Base-by-base conservation (phyloP, 192 early-diverging fungal species). In the Geranomyces variabilis region DNA sequence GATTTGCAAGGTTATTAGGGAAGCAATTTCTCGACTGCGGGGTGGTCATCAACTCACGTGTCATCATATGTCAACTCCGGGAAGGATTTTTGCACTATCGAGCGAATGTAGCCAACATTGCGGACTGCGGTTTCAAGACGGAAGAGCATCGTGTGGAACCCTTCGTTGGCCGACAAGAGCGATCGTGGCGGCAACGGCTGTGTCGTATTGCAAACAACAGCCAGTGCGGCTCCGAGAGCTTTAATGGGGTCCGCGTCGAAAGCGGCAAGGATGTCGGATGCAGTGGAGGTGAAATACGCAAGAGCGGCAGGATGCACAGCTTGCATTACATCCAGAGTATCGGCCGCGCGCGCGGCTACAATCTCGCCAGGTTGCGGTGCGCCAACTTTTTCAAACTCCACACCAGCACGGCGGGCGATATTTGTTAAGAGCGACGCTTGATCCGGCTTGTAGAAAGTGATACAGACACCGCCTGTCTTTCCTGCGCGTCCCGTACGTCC, bases 331-430 rank as follows among this genome's bases (percentile, higher is more conserved):
- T 90, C 87, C 79, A 93, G 80, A 30, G 88, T 88, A 74, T 96
- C 92, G 46, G 82, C 63, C 46, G 91, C 92, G 1, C 89, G 91
- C 19, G 91, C 88, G 36, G 86, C 75, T 67, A 98, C 86, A 67
- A 98, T 96, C 75, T 96, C 96, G 63, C 87, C 83, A 56, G 94
- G 88, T 76, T 95, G 94, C 28, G 96, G 96, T 24, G 94, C 91
- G 21, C 88, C 84, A 65, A 93, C 87, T 47, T 84, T 83, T 72
- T 88, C 86, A 79, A 96, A 95, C 59, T 85, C 79, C 66, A 96
- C 90, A 61, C 94, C 93, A 7, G 94, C 90, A 56, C 83, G 79
- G 66, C 85, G 80, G 67, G 90, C 80, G 69, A 98, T 96, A 70
- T 84, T 88, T 31, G 84, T 75, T 28, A 96, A 78, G 73, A 94